Evolutionary conservation across 768 basidiomycete genomes (phyloP).

Genomic region (Rhodotorula paludigena): DNA sequence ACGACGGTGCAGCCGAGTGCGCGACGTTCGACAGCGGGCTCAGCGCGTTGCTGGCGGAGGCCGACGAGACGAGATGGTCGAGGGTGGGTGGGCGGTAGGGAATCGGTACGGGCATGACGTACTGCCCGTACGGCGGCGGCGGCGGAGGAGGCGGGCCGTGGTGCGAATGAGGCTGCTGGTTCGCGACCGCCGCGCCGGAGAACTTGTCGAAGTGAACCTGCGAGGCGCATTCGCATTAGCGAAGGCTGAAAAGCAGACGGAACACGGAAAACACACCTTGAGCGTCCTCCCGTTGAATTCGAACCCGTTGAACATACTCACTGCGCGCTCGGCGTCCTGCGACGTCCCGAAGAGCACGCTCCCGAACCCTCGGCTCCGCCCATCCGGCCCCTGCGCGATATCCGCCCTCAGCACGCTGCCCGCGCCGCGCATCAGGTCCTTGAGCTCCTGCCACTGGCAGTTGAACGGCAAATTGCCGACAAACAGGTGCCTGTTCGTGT

Average conservation of each 20-base stretch:
- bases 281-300: slow-evolving; percentile 43
- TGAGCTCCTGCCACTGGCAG: slow-evolving; percentile 96
- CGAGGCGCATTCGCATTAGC: slow-evolving; percentile 43
- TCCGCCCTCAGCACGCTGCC: slow-evolving; percentile 87
- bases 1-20: background rate
- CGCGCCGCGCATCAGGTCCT: slow-evolving; percentile 87
- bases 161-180: background rate
- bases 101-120: background rate
- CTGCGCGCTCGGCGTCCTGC: slow-evolving; percentile 74
- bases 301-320: slow-evolving; percentile 85
- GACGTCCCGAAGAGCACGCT: slow-evolving; percentile 82
- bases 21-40: background rate
- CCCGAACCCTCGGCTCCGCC: slow-evolving; percentile 85
- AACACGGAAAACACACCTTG: slow-evolving; percentile 6
- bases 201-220: slow-evolving; percentile 84
- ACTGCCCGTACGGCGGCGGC: background rate
- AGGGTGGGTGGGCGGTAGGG: background rate
- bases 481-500: slow-evolving; percentile 54
- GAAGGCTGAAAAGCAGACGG: background rate
- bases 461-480: slow-evolving; percentile 92
- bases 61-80: background rate
- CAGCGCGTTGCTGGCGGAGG: background rate
- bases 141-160: background rate
- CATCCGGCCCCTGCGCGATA: slow-evolving; percentile 79
- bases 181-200: slow-evolving; percentile 13